Evolutionary conservation across 2,329 filamentous ascomycete species (phyloP), one percentile per base, ranked within the genome.

Genomic region (Ceratocystis colombiana): DNA sequence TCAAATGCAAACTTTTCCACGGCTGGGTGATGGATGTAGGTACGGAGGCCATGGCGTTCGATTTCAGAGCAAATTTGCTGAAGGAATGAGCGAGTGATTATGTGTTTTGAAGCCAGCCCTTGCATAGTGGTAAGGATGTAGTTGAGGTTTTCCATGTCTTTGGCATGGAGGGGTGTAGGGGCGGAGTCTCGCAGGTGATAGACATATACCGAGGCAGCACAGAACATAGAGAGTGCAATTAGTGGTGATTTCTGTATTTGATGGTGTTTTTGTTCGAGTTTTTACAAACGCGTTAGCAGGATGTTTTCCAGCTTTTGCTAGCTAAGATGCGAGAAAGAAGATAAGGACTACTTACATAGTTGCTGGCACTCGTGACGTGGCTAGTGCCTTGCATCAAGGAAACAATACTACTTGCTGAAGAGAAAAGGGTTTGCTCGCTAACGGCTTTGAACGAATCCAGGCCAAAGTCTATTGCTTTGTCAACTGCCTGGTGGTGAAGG

Each of bases 401-500:
- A 20, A 89, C 85, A 68, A 96, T 89, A 72, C 96, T 90, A 62
- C 89, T 86, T 0, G 92, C 91, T 12, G 93, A 88, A 37, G 89
- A 87, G 61, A 88, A 82, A 70, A 91, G 86, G 64, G 91, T 82
- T 33, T 84, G 80, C 70, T 89, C 85, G 72, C 89, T 92, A 66
- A 87, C 83, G 15, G 84, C 82, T 66, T 85, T 85, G 33, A 94
- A 81, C 37, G 81, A 79, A 0, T 81, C 77, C 10, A 68, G 45
- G 0, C 86, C 81, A 64, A 95, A 76, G 1, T 82, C 80, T 72
- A 92, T 81, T 0, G 88, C 88, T 72, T 89, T 92, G 75, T 92
- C 90, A 7, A 94, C 86, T 1, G 92, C 91, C 1, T 90, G 89
- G 74, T 95, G 90, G 72, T 96, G 92, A 4, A 96, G 79, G 73